A percentile compares a stretch with the other conserved stretches of the same genome.
Evolutionary conservation across 108 stramenopile genomes (phyloP).

Genomic region (Conticribra guillardii): DNA sequence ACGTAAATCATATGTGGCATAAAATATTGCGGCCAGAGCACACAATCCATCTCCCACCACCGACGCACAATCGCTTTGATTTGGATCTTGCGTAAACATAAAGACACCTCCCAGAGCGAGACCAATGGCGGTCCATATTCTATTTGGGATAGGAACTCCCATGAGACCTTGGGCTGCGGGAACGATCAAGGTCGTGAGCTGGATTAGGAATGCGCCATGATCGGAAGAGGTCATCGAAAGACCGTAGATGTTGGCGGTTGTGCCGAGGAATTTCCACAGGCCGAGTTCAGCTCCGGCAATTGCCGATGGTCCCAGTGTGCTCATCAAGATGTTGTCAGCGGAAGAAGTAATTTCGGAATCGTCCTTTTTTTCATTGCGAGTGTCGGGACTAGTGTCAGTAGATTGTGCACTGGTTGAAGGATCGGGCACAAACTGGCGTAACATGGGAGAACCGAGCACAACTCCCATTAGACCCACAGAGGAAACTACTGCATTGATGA

Average conservation of each 20-base stretch:
- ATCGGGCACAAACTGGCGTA: conserved; percentile 49
- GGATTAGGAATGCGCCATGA: conserved; percentile 83
- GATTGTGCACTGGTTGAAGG: conserved; percentile 36
- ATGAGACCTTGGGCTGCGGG: conserved; percentile 65
- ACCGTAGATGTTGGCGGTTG: conserved; percentile 77
- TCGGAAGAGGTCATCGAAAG: conserved; percentile 72
- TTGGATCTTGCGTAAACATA: conserved; percentile 71
- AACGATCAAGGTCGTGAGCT: conserved; percentile 81
- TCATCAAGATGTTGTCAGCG: conserved; percentile 18
- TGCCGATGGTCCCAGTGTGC: conserved; percentile 37
- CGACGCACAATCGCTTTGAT: conserved; percentile 36
- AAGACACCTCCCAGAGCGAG: conserved; percentile 72
- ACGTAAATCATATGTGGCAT: conserved; percentile 77
- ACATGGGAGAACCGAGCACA: conserved; percentile 49
- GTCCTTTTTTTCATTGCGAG: conserved; percentile 5
- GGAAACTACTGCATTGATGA: conserved; percentile 74
- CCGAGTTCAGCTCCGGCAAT: conserved; percentile 48
- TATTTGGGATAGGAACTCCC: conserved; percentile 71
- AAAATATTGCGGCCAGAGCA: conserved; percentile 74
- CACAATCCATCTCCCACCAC: conserved; percentile 67
- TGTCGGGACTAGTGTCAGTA: background rate
- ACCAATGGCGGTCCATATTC: conserved; percentile 62
- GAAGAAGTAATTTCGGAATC: background rate
- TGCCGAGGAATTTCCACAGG: conserved; percentile 58
- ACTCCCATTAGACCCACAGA: conserved; percentile 65